Percentiles rank a stretch among this genome's conserved stretches.
Evolutionary conservation across 345 rosid genomes (phyloP).

Genomic region (Citrus australasica): DNA sequence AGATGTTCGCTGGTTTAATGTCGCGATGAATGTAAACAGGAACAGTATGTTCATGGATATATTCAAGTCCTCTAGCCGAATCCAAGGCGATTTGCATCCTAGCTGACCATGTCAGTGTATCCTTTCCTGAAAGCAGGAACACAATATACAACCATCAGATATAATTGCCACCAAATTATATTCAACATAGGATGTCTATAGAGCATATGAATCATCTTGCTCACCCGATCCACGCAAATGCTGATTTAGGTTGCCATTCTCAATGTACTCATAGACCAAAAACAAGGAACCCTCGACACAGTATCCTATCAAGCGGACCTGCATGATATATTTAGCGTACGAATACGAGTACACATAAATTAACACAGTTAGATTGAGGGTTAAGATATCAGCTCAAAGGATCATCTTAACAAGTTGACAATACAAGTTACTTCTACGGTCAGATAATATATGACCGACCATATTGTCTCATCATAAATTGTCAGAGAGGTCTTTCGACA

Average conservation of each 20-base stretch:
- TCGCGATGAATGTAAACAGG: conserved; percentile 96
- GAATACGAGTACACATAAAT: neutral
- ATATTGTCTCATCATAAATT: neutral
- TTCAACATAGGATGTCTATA: neutral
- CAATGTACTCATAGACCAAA: conserved; percentile 79
- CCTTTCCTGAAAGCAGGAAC: conserved; percentile 46
- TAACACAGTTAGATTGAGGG: neutral
- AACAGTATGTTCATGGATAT: conserved; percentile 94
- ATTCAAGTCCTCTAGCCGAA: conserved; percentile 96
- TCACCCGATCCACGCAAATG: conserved; percentile 83
- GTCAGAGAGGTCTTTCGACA: neutral
- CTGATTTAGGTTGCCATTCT: conserved; percentile 88
- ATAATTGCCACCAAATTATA: neutral
- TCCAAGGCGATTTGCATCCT: conserved; percentile 94
- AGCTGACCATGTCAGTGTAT: conserved; percentile 70
- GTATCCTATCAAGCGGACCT: conserved; percentile 91
- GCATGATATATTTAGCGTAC: conserved; percentile 10
- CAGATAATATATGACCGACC: neutral
- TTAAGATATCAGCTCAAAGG: neutral
- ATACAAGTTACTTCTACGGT: neutral
- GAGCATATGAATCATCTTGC: conserved; percentile 8
- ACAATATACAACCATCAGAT: neutral
- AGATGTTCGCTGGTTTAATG: conserved; percentile 86
- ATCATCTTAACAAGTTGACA: neutral
- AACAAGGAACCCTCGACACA: conserved; percentile 93